Percentiles rank a stretch among this genome's conserved stretches.
These are phyloP conservation scores for Mucor mucedo DNA, from an alignment of 371 early-diverging fungal species.

Conservation along the genomic window DNA sequence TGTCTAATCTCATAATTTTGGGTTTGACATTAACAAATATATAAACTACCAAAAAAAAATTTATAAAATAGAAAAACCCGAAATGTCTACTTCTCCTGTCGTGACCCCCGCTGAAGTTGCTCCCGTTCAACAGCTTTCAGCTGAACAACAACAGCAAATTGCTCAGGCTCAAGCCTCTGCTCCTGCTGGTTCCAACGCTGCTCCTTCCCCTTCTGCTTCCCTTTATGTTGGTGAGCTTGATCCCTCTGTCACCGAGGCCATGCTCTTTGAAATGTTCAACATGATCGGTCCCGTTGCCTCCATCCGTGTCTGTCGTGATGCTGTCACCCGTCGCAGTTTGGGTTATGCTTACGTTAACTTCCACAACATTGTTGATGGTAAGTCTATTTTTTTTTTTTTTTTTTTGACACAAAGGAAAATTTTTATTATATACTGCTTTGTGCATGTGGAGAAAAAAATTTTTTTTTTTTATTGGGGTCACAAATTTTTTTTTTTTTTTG, in stretches of 20 bases:
- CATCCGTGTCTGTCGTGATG: conserved; percentile 98
- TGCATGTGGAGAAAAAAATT: background rate
- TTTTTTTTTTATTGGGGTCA: conserved; percentile 1
- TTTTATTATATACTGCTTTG: background rate
- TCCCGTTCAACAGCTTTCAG: conserved; percentile 49
- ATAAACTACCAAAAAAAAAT: conserved; percentile 52
- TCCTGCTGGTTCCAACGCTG: conserved; percentile 45
- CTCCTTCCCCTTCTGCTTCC: conserved; percentile 70
- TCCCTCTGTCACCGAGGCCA: conserved; percentile 95
- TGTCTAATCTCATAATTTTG: conserved; percentile 35
- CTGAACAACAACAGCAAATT: conserved; percentile 68
- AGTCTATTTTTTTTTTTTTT: conserved; percentile 19
- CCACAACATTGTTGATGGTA: conserved; percentile 78
- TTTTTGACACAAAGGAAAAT: conserved; percentile 8
- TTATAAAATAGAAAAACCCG: conserved; percentile 51
- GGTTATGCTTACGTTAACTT: conserved; percentile 99
- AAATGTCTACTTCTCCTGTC: conserved; percentile 59
- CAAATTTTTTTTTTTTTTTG: conserved; percentile 8
- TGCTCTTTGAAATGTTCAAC: conserved; percentile 97
- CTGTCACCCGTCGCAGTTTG: conserved; percentile 94
- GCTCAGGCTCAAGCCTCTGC: conserved; percentile 58
- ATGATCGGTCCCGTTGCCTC: conserved; percentile 94
- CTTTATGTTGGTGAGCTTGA: conserved; percentile 94
- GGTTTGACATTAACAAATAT: conserved; percentile 31
- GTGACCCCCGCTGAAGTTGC: conserved; percentile 56